These are phyloP conservation scores for Fomitopsis pulvina DNA, from an alignment of 768 basidiomycete genomes.

Conservation along the genomic window DNA sequence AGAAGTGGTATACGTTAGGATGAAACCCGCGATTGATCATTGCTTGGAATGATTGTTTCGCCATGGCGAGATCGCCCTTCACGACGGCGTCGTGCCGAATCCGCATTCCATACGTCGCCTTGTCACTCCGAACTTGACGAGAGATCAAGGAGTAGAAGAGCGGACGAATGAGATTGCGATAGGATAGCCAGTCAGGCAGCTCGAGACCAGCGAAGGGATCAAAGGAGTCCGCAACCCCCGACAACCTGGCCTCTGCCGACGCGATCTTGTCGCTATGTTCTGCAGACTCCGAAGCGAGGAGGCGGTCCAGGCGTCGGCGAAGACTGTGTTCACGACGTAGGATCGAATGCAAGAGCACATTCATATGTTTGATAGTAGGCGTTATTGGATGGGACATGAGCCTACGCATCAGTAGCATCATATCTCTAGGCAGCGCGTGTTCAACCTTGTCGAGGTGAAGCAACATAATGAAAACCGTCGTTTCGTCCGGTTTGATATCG, in stretches of 20 bases:
- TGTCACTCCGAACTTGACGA: constrained; percentile 48
- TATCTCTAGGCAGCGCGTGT: constrained; percentile 35
- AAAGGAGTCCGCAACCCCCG: constrained; percentile 22
- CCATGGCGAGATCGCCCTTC: constrained; percentile 34
- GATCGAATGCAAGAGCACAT: constrained; percentile 45
- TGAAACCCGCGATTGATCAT: constrained; percentile 65
- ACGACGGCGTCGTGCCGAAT: constrained; percentile 56
- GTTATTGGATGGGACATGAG: constrained; percentile 35
- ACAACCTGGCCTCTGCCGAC: background rate
- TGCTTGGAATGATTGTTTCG: constrained; percentile 46
- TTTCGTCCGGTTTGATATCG: constrained; percentile 42
- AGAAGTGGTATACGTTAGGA: constrained; percentile 67
- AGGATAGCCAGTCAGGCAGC: constrained; percentile 25
- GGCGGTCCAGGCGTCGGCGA: constrained; percentile 40
- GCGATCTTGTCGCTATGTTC: background rate
- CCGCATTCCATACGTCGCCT: constrained; percentile 51
- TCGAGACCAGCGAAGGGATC: constrained; percentile 46
- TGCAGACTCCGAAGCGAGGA: constrained; percentile 4
- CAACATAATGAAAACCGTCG: constrained; percentile 52
- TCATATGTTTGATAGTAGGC: constrained; percentile 51
- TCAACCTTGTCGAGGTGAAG: constrained; percentile 40
- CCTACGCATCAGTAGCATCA: constrained; percentile 42
- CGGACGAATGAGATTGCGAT: constrained; percentile 30
- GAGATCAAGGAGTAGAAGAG: constrained; percentile 39
- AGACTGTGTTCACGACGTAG: constrained; percentile 44